Conservation (phyloP, 305 asterid genomes). For the Fraxinus albicans region DNA sequence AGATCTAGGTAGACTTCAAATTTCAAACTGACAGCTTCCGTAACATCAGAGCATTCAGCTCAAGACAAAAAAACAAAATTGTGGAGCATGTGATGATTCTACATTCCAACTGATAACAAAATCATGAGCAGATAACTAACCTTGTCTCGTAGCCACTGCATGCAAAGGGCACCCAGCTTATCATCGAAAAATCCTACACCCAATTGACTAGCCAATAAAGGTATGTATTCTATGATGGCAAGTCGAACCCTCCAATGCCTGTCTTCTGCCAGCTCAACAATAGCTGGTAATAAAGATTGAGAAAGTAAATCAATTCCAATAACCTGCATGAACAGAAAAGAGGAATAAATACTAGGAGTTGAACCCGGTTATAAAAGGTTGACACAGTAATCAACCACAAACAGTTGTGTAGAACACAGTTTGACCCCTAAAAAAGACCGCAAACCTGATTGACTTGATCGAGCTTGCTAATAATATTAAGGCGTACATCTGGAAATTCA, state of each 20-base stretch:
- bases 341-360: background rate
- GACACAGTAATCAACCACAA: background rate
- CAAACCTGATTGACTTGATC: constrained; percentile 89
- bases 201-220: constrained; percentile 61
- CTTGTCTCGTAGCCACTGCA: constrained; percentile 76
- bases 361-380: background rate
- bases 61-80: background rate
- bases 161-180: constrained; percentile 70
- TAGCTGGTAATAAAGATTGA: constrained; percentile 67
- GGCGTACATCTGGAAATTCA: constrained; percentile 89
- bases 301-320: constrained; percentile 70
- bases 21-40: background rate
- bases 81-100: background rate
- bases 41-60: background rate
- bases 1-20: background rate
- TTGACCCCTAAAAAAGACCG: background rate
- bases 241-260: constrained; percentile 75
- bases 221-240: constrained; percentile 64
- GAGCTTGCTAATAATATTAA: constrained; percentile 86
- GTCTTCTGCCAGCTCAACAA: constrained; percentile 74
- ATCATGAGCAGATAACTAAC: constrained; percentile 22
- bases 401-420: background rate
- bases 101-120: background rate
- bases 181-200: constrained; percentile 73
- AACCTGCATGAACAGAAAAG: constrained; percentile 39